Conservation (phyloP, 345 rosid genomes). For the Anacardium occidentale region DNA sequence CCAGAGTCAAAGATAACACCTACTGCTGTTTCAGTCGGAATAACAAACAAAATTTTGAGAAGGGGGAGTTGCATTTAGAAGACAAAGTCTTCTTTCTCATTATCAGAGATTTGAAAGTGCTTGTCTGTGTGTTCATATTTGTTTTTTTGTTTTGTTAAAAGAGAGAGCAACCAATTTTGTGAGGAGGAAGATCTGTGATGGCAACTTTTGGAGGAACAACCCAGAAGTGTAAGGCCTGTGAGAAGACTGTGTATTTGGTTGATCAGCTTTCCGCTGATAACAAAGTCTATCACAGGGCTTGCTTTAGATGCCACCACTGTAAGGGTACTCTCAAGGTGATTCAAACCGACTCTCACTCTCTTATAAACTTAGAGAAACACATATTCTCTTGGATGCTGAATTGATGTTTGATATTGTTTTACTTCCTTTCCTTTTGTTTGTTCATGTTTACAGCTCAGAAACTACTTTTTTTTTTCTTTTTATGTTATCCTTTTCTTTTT, state of each 20-base stretch:
- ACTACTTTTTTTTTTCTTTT: not conserved
- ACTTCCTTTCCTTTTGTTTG: not conserved
- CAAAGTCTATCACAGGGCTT: constrained; percentile 47
- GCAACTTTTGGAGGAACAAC: constrained; percentile 51
- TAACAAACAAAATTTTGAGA: constrained; percentile 9
- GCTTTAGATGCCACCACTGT: constrained; percentile 58
- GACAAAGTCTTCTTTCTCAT: constrained; percentile 1
- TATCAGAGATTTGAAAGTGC: not conserved
- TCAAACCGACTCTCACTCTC: not conserved
- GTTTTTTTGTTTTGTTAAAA: not conserved
- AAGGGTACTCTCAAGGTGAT: constrained; percentile 51
- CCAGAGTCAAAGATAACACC: not conserved
- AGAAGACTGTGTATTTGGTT: constrained; percentile 51
- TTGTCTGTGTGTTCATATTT: constrained; percentile 8
- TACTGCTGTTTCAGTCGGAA: not conserved
- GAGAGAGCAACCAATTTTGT: constrained; percentile 2
- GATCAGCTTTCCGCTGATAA: constrained; percentile 50
- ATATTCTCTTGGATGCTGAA: not conserved
- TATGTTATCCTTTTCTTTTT: not conserved
- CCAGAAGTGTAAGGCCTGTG: constrained; percentile 53
- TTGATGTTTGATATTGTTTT: not conserved
- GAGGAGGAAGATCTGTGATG: constrained; percentile 22
- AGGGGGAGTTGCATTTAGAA: not conserved
- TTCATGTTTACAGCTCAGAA: not conserved
- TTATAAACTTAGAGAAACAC: not conserved